Base-by-base conservation (phyloP, 2,329 filamentous ascomycete species). In the Talaromyces verruculosus region DNA sequence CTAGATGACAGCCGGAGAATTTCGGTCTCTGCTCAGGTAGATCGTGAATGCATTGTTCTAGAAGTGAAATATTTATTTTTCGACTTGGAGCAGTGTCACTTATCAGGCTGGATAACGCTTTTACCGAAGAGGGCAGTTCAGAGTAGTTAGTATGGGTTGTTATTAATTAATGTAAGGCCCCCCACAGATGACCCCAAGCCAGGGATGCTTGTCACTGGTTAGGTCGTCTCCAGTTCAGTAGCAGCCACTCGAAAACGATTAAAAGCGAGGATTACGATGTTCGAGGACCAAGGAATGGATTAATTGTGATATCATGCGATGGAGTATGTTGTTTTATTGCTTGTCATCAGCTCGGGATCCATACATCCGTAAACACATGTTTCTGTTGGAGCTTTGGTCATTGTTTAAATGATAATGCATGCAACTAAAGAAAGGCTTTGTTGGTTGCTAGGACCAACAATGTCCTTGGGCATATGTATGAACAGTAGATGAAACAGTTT, bases 101-200 rank as follows among this genome's bases (percentile, higher is more conserved):
- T 57, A 25, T 39, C n/a, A 22, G 33, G 33, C 53, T 22, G 17
- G 53, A 57, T 57, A 37, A 57, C 53, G 25, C 2, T 22, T 25
- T 57, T 15, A 8, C 33, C 53, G 33, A 25, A 57, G 19, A 17
- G 30, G 25, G 25, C 13, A 53, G 17, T 5, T 10, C 25, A n/a
- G 2, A 28, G 22, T 37, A 37, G 3, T 35, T 53, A 53, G 10
- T 19, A 13, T 35, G 51, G 60, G 13, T 10, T 35, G n/a, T 39
- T 39, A 37, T 28, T 39, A 47, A 53, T 28, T 15, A 7, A 37
- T 62, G 43, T 49, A 39, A 62, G 60, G 60, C 60, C 60, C 49
- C 60, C 60, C 45, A 37, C 45, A 62, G 30, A 47, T 39, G 60
- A 53, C 60, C 15, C 33, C 45, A 39, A 53, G 45, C 22, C 60